Conservation (phyloP, 2,329 filamentous ascomycete genomes). For the Aspergillus terreus region DNA sequence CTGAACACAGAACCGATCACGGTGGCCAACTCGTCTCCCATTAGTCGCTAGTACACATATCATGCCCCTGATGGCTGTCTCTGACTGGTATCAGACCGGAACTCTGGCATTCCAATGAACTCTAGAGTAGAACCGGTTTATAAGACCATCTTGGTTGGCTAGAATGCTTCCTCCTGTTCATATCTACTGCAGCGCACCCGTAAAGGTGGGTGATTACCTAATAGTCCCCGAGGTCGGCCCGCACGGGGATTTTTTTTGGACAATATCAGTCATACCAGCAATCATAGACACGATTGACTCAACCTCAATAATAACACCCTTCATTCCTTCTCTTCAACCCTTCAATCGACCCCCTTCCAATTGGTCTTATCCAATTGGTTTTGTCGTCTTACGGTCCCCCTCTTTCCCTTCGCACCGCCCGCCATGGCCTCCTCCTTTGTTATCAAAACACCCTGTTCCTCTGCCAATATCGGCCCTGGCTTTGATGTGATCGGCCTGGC, state of each 20-base stretch:
- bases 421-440: slow-evolving; percentile 50
- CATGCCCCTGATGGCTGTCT: too few species aligned
- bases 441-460: slow-evolving; percentile 85
- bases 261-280: background rate
- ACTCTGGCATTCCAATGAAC: too few species aligned
- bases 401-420: background rate
- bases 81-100: too few species aligned
- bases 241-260: slow-evolving; percentile 1
- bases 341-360: background rate
- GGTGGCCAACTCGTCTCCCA: too few species aligned
- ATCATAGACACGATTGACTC: background rate
- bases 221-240: slow-evolving; percentile 15
- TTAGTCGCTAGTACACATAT: too few species aligned
- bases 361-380: background rate
- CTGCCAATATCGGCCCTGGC: slow-evolving; percentile 93
- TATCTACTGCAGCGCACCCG: background rate
- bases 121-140: too few species aligned
- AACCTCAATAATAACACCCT: background rate
- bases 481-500: slow-evolving; percentile 97
- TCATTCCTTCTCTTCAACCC: background rate
- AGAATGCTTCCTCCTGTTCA: background rate
- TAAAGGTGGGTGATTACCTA: background rate
- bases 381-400: background rate
- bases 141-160: background rate
- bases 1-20: too few species aligned